phyloP scores from a whole-genome alignment of 176 grass and related monocot species.

The Alloteropsis semialata region DNA sequence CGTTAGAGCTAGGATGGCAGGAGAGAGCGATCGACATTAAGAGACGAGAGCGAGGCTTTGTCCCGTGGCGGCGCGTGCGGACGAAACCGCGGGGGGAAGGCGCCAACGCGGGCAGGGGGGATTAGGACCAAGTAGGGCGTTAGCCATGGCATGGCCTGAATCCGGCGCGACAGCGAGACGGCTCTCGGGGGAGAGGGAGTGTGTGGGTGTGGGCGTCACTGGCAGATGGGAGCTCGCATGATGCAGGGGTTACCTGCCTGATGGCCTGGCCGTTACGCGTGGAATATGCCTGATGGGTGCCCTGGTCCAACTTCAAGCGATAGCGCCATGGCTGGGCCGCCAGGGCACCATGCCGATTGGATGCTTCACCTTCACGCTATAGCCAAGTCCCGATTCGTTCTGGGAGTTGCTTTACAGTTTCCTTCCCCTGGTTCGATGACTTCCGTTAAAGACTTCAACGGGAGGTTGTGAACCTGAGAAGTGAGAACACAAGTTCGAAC shows the following conservation, averaged over 20 bases:
- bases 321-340: neutral
- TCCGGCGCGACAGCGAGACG: neutral
- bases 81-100: neutral
- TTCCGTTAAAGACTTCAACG: neutral
- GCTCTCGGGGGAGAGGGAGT: no score
- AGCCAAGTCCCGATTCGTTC: neutral
- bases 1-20: neutral
- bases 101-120: neutral
- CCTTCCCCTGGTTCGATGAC: neutral
- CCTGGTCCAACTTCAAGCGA: neutral
- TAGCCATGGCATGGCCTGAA: neutral
- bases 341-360: neutral
- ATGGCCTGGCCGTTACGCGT: conserved; percentile 6
- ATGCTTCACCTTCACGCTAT: neutral
- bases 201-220: neutral
- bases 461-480: neutral
- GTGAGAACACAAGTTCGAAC: neutral
- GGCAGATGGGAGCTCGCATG: neutral
- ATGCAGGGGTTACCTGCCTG: neutral
- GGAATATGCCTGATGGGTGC: neutral
- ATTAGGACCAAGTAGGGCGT: neutral
- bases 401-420: neutral
- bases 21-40: neutral
- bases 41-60: conserved; percentile 18
- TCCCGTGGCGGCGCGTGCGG: neutral